These are phyloP conservation scores for Penicillium canariense DNA, from an alignment of 495 filamentous ascomycete genomes.

Conservation along the genomic window DNA sequence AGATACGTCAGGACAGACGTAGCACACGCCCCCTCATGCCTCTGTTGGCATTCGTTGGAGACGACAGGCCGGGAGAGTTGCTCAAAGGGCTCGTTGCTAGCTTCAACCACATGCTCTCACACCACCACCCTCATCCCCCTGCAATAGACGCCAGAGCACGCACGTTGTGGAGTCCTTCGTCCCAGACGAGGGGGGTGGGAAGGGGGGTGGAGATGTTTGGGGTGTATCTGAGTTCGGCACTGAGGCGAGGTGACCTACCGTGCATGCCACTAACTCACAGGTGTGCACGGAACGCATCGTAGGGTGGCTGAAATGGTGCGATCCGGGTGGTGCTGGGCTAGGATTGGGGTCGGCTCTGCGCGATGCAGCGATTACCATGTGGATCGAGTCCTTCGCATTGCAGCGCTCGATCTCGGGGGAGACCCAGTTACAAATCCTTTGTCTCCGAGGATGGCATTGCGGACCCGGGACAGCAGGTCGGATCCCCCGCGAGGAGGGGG, in stretches of 20 bases:
- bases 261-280: slow-evolving; percentile 28
- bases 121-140: too few relatives aligned
- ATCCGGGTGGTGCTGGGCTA: slow-evolving; percentile 18
- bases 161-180: neutral
- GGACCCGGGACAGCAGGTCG: neutral
- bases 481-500: neutral
- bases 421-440: slow-evolving; percentile 15
- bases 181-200: neutral
- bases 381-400: slow-evolving; percentile 28
- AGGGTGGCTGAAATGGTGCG: slow-evolving; percentile 27
- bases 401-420: slow-evolving; percentile 8
- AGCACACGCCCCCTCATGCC: neutral
- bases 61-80: neutral
- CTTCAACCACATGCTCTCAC: too few relatives aligned
- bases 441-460: slow-evolving; percentile 7
- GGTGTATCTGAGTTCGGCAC: slow-evolving; percentile 13
- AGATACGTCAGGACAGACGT: neutral
- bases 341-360: slow-evolving; percentile 10
- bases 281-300: slow-evolving; percentile 25
- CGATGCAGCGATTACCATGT: slow-evolving; percentile 23
- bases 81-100: too few relatives aligned
- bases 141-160: neutral
- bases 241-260: slow-evolving; percentile 29
- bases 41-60: neutral
- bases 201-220: neutral